Evolutionary conservation across 176 grass and related monocot genomes (phyloP).

Genomic region (Raddia guianensis): DNA sequence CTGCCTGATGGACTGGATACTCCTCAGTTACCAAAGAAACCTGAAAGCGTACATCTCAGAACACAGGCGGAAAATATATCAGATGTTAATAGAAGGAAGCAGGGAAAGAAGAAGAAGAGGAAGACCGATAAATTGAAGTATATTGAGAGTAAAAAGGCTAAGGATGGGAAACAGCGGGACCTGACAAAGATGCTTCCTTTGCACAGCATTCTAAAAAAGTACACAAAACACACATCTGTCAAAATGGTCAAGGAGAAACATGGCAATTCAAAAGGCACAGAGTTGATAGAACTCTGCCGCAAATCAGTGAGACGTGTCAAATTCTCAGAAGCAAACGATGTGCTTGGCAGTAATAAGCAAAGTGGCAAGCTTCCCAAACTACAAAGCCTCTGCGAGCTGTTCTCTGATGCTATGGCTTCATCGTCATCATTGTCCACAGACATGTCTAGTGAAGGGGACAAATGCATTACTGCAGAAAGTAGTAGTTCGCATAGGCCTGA

Average conservation of each 20-base stretch:
- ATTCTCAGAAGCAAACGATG: constrained; percentile 40
- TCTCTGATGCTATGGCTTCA: constrained; percentile 50
- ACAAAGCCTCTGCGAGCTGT: constrained; percentile 44
- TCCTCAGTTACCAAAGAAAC: constrained; percentile 41
- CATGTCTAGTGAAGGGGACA: constrained; percentile 47
- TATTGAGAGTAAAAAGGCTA: constrained; percentile 29
- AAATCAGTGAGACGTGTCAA: constrained; percentile 53
- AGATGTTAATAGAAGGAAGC: constrained; percentile 38
- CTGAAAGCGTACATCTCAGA: constrained; percentile 25
- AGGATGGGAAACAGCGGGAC: constrained; percentile 28
- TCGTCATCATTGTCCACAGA: constrained; percentile 51
- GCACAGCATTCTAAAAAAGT: constrained; percentile 64
- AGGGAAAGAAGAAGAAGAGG: constrained; percentile 38
- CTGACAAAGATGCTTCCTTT: constrained; percentile 44
- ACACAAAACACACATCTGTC: constrained; percentile 49
- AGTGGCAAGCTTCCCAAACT: constrained; percentile 31
- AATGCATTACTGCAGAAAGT: constrained; percentile 35
- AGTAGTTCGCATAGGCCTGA: constrained; percentile 32
- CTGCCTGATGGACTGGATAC: constrained; percentile 28
- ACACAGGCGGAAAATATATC: constrained; percentile 14
- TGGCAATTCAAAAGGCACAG: constrained; percentile 28
- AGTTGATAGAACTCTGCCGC: constrained; percentile 48
- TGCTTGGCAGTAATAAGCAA: constrained; percentile 42
- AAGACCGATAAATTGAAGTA: constrained; percentile 33
- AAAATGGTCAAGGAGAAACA: constrained; percentile 55